Base-by-base conservation (phyloP, 331 rosid genomes). In the Saraca asoca region DNA sequence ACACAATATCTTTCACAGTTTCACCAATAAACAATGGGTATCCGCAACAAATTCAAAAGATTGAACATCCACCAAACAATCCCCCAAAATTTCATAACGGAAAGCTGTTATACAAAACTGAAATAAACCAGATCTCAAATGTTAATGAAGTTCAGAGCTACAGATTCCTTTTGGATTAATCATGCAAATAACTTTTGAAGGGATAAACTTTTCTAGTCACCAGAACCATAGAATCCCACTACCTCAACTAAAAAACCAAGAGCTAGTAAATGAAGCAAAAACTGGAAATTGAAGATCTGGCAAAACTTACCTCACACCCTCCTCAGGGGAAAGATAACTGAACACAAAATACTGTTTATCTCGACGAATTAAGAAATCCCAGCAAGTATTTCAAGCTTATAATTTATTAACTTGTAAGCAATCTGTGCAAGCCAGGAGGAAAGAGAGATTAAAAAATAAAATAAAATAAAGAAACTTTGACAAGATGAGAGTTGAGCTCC, bases 321-420 rank as follows among this genome's bases (percentile, higher is more conserved):
- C 79, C 80, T 72, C 72, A 80, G 82, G 35, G 48, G 60, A 57
- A 62, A 29, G 46, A 45, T 7, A 63, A 13, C 69, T 13, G 29
- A 34, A 33, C 60, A 15, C 18, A 34, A 31, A 42, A 46, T 29
- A 57, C 20, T 15, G 43, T 42, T 79, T 69, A 75, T 75, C 5
- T 83, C 81, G 89, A 83, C 82, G 55, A 85, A 83, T 87, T 85
- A 19, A 71, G 84, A 42, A 76, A 73, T 13, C 24, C 74, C 75
- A 77, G 12, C 43, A 70, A 63, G 13, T 18, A 52, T 24, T 58
- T 58, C 34, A 62, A 72, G 60, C 56, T 37, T 31, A 64, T 2
- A 43, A 57, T 56, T 51, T 29, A 64, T 33, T 17, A 10, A 49
- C 13, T 16, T 35, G 18, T 12, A 34, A 17, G 5, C 49, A 64